Percentiles rank a stretch among this genome's conserved stretches.
Evolutionary conservation across 2,329 filamentous ascomycete species (phyloP).

Genomic region (Neonectria coccinea): DNA sequence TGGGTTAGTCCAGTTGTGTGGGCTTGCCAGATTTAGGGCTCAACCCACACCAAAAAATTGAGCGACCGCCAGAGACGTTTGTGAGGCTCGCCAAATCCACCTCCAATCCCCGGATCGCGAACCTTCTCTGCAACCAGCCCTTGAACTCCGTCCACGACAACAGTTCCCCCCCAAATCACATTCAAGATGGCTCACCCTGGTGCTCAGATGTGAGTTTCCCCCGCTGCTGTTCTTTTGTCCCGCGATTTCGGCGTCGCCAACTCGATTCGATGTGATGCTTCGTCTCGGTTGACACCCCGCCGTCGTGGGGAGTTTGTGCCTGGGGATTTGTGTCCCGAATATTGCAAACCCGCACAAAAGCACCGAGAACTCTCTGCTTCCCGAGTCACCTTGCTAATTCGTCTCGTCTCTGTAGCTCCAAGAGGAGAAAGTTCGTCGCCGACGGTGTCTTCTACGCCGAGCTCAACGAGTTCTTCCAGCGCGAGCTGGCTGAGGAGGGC

Average conservation of each 20-base stretch:
- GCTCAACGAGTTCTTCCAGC: constrained; percentile 99
- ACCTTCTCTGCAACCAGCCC: constrained; percentile 46
- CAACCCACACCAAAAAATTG: constrained; percentile 51
- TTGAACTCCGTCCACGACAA: constrained; percentile 54
- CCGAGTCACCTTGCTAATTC: constrained; percentile 37
- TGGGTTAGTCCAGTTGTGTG: constrained; percentile 6
- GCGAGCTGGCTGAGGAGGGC: constrained; percentile 99
- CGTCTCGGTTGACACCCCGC: constrained; percentile 18
- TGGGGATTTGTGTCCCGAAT: constrained; percentile 8
- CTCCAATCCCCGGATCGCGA: constrained; percentile 46
- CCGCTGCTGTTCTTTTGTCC: constrained; percentile 10
- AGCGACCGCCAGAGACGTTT: constrained; percentile 33
- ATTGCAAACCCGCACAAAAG: constrained; percentile 17
- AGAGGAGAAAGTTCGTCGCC: constrained; percentile 93
- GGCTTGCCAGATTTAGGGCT: constrained; percentile 46
- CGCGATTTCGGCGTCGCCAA: constrained; percentile 5
- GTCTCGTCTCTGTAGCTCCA: constrained; percentile 70
- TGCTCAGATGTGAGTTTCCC: constrained; percentile 68
- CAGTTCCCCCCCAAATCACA: constrained; percentile 47
- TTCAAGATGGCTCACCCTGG: constrained; percentile 71
- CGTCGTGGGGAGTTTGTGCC: constrained; percentile 9
- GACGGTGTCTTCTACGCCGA: constrained; percentile 99
- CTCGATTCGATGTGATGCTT: constrained; percentile 13
- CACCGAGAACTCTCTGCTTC: background rate
- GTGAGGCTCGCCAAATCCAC: constrained; percentile 46